These are phyloP conservation scores for Trichosporon coremiiforme DNA, from an alignment of 1,284 basidiomycete species.

Conservation along the genomic window DNA sequence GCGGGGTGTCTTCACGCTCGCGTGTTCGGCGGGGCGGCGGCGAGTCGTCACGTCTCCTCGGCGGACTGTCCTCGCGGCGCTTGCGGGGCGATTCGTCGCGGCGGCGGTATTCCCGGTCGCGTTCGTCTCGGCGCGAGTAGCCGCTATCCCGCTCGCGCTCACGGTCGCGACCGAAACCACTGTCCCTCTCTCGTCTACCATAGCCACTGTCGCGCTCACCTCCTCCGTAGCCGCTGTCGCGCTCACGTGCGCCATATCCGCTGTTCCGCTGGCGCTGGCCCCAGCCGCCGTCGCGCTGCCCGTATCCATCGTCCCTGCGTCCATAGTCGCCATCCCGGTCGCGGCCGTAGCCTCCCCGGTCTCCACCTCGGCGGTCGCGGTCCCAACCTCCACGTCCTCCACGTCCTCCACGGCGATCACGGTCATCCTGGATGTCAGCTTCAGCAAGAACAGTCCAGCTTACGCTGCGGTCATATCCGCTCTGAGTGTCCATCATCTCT, in stretches of 20 bases:
- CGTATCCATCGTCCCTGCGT: constrained; percentile 21
- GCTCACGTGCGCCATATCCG: constrained; percentile 23
- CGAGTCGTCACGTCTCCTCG: constrained; percentile 14
- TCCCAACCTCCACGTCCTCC: constrained; percentile 23
- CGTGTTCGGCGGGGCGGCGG: constrained; percentile 15
- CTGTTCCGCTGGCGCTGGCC: constrained; percentile 16
- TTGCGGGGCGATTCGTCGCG: not conserved
- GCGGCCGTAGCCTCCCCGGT: constrained; percentile 19
- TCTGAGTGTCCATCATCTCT: constrained; percentile 21
- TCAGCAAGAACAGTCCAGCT: not conserved
- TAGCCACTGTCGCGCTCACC: constrained; percentile 27
- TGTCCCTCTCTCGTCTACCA: constrained; percentile 18
- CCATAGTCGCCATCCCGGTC: constrained; percentile 19
- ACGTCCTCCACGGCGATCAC: constrained; percentile 19
- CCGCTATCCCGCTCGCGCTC: constrained; percentile 15
- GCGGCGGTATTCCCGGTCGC: not conserved
- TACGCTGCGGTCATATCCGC: constrained; percentile 16
- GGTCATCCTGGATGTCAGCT: constrained; percentile 22
- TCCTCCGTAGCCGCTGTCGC: constrained; percentile 27
- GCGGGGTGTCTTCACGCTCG: constrained; percentile 25
- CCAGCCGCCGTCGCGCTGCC: not conserved
- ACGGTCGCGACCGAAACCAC: constrained; percentile 3
- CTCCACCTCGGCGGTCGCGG: constrained; percentile 20
- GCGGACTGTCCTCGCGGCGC: constrained; percentile 6
- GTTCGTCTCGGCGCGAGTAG: not conserved